A percentile compares a stretch with the other conserved stretches of the same genome.
These are phyloP conservation scores for Chytriomyces confervae DNA, from an alignment of 192 early-diverging fungal species.

Conservation along the genomic window DNA sequence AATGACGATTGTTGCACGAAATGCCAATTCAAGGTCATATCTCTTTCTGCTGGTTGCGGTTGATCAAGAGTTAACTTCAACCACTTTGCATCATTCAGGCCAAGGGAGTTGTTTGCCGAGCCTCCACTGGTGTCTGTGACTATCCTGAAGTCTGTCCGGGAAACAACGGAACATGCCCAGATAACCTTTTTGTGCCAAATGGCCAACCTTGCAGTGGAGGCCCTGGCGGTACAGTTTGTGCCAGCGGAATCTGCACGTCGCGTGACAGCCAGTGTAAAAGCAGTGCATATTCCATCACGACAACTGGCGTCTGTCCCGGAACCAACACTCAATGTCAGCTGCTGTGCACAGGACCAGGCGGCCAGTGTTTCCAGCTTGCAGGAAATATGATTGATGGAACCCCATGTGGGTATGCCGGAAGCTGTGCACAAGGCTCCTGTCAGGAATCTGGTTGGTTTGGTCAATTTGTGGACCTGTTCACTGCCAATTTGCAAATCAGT, in stretches of 20 bases:
- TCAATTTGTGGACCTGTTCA: slow-evolving; percentile 41
- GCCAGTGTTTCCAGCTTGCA: slow-evolving; percentile 43
- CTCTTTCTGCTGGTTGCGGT: background rate
- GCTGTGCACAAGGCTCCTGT: slow-evolving; percentile 34
- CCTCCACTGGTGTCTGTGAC: slow-evolving; percentile 80
- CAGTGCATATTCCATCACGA: slow-evolving; percentile 25
- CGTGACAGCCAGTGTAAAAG: slow-evolving; percentile 50
- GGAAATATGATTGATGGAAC: slow-evolving; percentile 55
- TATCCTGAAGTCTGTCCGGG: slow-evolving; percentile 72
- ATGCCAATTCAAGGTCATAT: slow-evolving; percentile 62
- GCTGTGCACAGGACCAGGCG: slow-evolving; percentile 34
- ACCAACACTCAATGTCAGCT: slow-evolving; percentile 41
- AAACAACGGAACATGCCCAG: slow-evolving; percentile 69
- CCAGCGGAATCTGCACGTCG: slow-evolving; percentile 55
- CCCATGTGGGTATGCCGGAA: slow-evolving; percentile 51
- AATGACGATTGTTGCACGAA: slow-evolving; percentile 84
- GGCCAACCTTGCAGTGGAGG: slow-evolving; percentile 61
- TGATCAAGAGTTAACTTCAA: background rate
- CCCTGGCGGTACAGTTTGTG: slow-evolving; percentile 40
- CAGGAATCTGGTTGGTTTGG: slow-evolving; percentile 32
- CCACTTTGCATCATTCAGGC: slow-evolving; percentile 39
- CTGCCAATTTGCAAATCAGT: slow-evolving; percentile 37
- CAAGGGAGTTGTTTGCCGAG: slow-evolving; percentile 71
- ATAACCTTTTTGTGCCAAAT: slow-evolving; percentile 68
- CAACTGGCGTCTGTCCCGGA: slow-evolving; percentile 44